Conservation (phyloP, 495 filamentous ascomycete genomes). For the Cryomyces antarcticus region DNA sequence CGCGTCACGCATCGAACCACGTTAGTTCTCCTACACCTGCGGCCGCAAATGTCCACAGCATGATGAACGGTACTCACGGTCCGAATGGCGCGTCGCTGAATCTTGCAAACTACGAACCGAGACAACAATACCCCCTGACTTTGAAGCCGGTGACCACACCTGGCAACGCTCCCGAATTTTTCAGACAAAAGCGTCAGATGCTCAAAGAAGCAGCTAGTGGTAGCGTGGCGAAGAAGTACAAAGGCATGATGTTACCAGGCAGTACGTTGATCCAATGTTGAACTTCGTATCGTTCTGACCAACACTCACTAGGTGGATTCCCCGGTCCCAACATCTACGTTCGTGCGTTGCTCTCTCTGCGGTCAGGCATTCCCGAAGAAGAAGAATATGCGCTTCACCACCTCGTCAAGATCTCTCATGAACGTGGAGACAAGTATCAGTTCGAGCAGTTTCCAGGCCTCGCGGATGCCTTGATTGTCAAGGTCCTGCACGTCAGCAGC, state of each 20-base stretch:
- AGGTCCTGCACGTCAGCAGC: conserved; percentile 49
- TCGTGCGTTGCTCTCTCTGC: conserved; percentile 55
- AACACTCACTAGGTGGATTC: conserved; percentile 23
- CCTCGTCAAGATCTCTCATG: conserved; percentile 84
- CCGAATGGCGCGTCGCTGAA: conserved; percentile 25
- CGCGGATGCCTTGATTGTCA: conserved; percentile 72
- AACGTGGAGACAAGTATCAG: conserved; percentile 84
- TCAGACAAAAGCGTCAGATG: conserved; percentile 27
- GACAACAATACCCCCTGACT: conserved; percentile 30
- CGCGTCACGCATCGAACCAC: conserved; percentile 31
- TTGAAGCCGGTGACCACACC: conserved; percentile 53
- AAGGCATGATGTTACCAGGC: conserved; percentile 33
- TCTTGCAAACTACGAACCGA: conserved; percentile 38
- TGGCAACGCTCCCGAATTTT: conserved; percentile 41
- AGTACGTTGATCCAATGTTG: conserved; percentile 15
- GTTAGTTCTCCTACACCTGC: conserved; percentile 23
- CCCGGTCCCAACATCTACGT: conserved; percentile 76
- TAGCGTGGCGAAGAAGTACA: conserved; percentile 11
- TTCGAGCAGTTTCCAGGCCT: conserved; percentile 83
- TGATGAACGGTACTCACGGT: conserved; percentile 13
- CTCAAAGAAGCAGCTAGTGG: conserved; percentile 6
- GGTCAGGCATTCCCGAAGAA: conserved; percentile 59
- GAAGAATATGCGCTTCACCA: conserved; percentile 80
- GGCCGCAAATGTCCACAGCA: conserved; percentile 1
- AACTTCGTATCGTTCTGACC: neutral